Evolutionary conservation across 768 basidiomycete genomes (phyloP).

Genomic region (Rossbeevera mucosa): DNA sequence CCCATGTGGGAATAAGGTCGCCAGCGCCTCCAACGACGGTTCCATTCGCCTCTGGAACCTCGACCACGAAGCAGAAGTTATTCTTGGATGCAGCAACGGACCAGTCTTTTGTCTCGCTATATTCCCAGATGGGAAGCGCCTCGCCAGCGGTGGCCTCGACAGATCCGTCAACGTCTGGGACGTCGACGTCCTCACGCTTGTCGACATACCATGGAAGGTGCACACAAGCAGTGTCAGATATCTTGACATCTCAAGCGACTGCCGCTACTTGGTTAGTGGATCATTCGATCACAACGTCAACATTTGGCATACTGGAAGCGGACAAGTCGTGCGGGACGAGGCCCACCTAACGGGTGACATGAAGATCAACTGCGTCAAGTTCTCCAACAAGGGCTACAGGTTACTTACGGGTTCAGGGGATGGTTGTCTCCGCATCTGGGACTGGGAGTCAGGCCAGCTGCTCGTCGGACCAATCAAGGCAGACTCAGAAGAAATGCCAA

Average conservation of each 20-base stretch:
- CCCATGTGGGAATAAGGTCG: constrained; percentile 21
- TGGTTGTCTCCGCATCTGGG: constrained; percentile 28
- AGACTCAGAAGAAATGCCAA: constrained; percentile 17
- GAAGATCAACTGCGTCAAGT: constrained; percentile 28
- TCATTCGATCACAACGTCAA: constrained; percentile 31
- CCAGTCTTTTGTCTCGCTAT: constrained; percentile 25
- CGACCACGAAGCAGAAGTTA: constrained; percentile 21
- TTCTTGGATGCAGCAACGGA: constrained; percentile 19
- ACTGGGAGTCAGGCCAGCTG: constrained; percentile 23
- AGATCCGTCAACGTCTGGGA: constrained; percentile 31
- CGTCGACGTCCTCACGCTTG: constrained; percentile 15
- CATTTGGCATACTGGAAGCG: constrained; percentile 28
- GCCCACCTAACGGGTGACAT: constrained; percentile 19
- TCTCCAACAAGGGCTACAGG: constrained; percentile 20
- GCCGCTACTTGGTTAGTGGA: constrained; percentile 27
- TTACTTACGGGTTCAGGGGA: constrained; percentile 29
- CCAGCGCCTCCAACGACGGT: constrained; percentile 28
- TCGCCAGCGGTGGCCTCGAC: constrained; percentile 29
- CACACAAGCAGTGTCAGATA: constrained; percentile 27
- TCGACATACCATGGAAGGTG: constrained; percentile 22
- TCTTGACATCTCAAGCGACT: constrained; percentile 26
- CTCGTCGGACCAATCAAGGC: constrained; percentile 25
- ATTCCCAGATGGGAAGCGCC: constrained; percentile 24
- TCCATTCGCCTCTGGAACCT: constrained; percentile 30
- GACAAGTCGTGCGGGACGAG: constrained; percentile 22